Percentiles rank a stretch among this genome's conserved stretches.
Conservation (phyloP, 2,329 filamentous ascomycete genomes). For the Truncatella angustata region DNA sequence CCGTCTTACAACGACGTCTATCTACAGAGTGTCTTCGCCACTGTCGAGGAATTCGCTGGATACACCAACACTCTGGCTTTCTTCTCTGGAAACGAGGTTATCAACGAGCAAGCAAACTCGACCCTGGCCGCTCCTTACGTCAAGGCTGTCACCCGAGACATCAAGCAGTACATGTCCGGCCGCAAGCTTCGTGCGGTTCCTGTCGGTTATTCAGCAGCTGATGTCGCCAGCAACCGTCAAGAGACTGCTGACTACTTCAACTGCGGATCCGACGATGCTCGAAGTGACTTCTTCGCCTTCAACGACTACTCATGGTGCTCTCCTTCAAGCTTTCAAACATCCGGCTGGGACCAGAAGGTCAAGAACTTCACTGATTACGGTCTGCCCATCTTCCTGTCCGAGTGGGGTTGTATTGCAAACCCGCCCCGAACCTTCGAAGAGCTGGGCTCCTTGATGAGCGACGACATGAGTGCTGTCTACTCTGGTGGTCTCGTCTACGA, state of each 20-base stretch:
- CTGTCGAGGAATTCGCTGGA: slow-evolving; percentile 77
- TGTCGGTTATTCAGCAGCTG: slow-evolving; percentile 76
- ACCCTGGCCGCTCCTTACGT: slow-evolving; percentile 69
- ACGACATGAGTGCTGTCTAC: slow-evolving; percentile 81
- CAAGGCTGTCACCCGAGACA: slow-evolving; percentile 76
- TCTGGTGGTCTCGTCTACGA: slow-evolving; percentile 96
- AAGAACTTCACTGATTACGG: slow-evolving; percentile 84
- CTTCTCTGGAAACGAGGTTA: slow-evolving; percentile 80
- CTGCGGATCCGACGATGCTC: slow-evolving; percentile 79
- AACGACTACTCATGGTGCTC: slow-evolving; percentile 88
- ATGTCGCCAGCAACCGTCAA: slow-evolving; percentile 81
- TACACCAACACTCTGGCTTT: slow-evolving; percentile 87
- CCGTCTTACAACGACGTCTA: slow-evolving; percentile 85
- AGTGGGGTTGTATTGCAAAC: slow-evolving; percentile 87
- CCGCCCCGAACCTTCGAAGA: slow-evolving; percentile 74
- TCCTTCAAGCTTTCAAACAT: slow-evolving; percentile 62
- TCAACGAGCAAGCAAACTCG: slow-evolving; percentile 64
- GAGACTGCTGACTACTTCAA: slow-evolving; percentile 92
- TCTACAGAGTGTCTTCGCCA: slow-evolving; percentile 81
- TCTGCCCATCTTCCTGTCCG: slow-evolving; percentile 89
- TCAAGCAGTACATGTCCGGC: slow-evolving; percentile 66
- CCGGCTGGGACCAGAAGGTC: slow-evolving; percentile 87
- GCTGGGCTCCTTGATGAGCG: slow-evolving; percentile 71
- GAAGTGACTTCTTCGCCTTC: slow-evolving; percentile 86
- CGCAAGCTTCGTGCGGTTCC: slow-evolving; percentile 64